Percentiles rank a stretch among this genome's conserved stretches.
Evolutionary conservation across 1,284 basidiomycete species (phyloP).

Genomic region (Apiotrichum veenhuisii): DNA sequence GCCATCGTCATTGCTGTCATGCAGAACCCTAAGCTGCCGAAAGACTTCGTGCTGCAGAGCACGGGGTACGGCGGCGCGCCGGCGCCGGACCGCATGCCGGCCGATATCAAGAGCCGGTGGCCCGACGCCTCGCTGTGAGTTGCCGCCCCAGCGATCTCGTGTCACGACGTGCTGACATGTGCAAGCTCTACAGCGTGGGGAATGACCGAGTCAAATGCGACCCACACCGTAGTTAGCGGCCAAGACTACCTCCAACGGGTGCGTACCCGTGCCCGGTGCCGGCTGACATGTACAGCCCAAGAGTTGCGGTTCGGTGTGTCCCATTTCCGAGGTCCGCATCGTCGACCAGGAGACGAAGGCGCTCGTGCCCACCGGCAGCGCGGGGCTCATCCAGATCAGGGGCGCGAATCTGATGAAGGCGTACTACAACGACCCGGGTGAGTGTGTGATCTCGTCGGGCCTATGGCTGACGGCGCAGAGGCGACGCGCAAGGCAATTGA

Average conservation of each 20-base stretch:
- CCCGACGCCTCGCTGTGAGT: slow-evolving; percentile 20
- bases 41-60: slow-evolving; percentile 26
- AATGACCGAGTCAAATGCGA: slow-evolving; percentile 44
- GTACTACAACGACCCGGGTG: slow-evolving; percentile 21
- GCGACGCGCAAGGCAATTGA: slow-evolving; percentile 20
- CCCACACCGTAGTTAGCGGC: slow-evolving; percentile 33
- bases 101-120: slow-evolving; percentile 29
- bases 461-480: background rate
- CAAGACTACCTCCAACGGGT: slow-evolving; percentile 29
- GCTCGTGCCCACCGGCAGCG: slow-evolving; percentile 21
- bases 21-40: slow-evolving; percentile 26
- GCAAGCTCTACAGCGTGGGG: slow-evolving; percentile 36
- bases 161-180: background rate
- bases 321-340: slow-evolving; percentile 33
- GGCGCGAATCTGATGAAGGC: slow-evolving; percentile 44
- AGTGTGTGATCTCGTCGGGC: too few species aligned
- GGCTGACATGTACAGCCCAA: slow-evolving; percentile 6
- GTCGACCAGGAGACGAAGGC: slow-evolving; percentile 28
- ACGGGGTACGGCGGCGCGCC: slow-evolving; percentile 43
- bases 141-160: slow-evolving; percentile 23
- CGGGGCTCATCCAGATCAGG: slow-evolving; percentile 33
- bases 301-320: slow-evolving; percentile 28
- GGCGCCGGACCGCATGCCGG: slow-evolving; percentile 32
- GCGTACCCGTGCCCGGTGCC: background rate
- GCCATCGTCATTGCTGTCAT: slow-evolving; percentile 35